Conservation (phyloP, 2,329 filamentous ascomycete species). For the Diaporthe citrichinensis region DNA sequence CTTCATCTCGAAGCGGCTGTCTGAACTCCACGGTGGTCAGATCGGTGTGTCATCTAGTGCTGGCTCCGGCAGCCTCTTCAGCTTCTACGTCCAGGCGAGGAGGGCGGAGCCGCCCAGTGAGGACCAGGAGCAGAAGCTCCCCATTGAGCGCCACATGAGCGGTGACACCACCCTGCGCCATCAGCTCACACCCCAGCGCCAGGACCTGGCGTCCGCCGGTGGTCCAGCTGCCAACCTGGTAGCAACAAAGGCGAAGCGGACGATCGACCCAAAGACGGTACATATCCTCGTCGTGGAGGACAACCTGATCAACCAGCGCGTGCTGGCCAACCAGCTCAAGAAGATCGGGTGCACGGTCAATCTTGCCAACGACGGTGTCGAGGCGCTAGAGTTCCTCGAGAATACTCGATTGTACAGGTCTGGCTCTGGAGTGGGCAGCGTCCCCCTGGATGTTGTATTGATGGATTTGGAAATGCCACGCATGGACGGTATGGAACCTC, state of each 20-base stretch:
- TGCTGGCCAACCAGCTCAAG: slow-evolving; percentile 73
- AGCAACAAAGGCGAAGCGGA: slow-evolving; percentile 41
- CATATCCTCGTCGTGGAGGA: slow-evolving; percentile 76
- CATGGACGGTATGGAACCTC: slow-evolving; percentile 54
- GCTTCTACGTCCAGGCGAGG: slow-evolving; percentile 73
- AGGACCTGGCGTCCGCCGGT: slow-evolving; percentile 45
- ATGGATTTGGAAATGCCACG: slow-evolving; percentile 66
- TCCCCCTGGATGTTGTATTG: slow-evolving; percentile 55
- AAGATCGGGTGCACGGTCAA: slow-evolving; percentile 72
- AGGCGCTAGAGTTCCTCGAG: slow-evolving; percentile 61
- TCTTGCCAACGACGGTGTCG: slow-evolving; percentile 73
- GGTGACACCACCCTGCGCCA: slow-evolving; percentile 40
- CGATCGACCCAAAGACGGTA: slow-evolving; percentile 62
- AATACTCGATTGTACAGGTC: slow-evolving; percentile 50
- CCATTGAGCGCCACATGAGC: slow-evolving; percentile 43
- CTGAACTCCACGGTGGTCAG: slow-evolving; percentile 75
- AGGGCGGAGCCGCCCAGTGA: slow-evolving; percentile 52
- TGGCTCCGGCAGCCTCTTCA: slow-evolving; percentile 72
- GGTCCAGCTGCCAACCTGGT: slow-evolving; percentile 44
- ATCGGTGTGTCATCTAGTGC: slow-evolving; percentile 73
- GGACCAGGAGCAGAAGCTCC: slow-evolving; percentile 32
- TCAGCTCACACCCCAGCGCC: slow-evolving; percentile 46
- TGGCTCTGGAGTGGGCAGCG: slow-evolving; percentile 36
- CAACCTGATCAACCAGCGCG: slow-evolving; percentile 78
- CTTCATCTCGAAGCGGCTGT: slow-evolving; percentile 75